These are phyloP conservation scores for Trichoderma oligosporum DNA, from an alignment of 2,329 filamentous ascomycete species.

Conservation along the genomic window DNA sequence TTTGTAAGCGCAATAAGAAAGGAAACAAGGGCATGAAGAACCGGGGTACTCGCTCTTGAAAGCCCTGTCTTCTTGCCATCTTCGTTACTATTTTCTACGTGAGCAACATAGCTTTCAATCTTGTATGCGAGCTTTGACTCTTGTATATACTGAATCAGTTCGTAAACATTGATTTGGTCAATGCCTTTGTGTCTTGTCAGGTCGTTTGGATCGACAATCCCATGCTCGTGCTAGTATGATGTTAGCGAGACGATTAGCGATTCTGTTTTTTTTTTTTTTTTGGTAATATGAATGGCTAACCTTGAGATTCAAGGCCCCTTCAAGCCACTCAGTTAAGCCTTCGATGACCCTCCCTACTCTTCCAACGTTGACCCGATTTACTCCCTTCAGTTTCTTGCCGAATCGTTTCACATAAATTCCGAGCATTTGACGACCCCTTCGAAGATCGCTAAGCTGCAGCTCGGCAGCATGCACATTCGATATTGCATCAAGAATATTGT, in stretches of 20 bases:
- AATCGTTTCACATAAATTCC: constrained; percentile 82
- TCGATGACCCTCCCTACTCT: constrained; percentile 81
- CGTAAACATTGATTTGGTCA: constrained; percentile 93
- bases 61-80: constrained; percentile 22
- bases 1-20: constrained; percentile 84
- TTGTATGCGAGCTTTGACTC: constrained; percentile 92
- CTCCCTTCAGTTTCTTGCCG: constrained; percentile 81
- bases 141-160: constrained; percentile 80
- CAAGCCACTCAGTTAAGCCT: constrained; percentile 68
- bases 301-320: constrained; percentile 47
- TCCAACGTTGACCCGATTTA: constrained; percentile 86
- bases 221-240: constrained; percentile 46
- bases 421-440: constrained; percentile 69
- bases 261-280: too few relatives aligned
- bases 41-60: constrained; percentile 39
- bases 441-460: constrained; percentile 69
- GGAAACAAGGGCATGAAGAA: constrained; percentile 52
- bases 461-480: constrained; percentile 79
- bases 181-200: constrained; percentile 80
- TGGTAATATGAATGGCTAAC: too few relatives aligned
- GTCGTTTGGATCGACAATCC: constrained; percentile 64
- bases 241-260: not conserved
- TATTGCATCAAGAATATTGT: constrained; percentile 96
- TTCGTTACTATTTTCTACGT: constrained; percentile 50
- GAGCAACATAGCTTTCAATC: constrained; percentile 79